Conservation (phyloP, 805 yeast species). For the Metschnikowia bowlesiae region DNA sequence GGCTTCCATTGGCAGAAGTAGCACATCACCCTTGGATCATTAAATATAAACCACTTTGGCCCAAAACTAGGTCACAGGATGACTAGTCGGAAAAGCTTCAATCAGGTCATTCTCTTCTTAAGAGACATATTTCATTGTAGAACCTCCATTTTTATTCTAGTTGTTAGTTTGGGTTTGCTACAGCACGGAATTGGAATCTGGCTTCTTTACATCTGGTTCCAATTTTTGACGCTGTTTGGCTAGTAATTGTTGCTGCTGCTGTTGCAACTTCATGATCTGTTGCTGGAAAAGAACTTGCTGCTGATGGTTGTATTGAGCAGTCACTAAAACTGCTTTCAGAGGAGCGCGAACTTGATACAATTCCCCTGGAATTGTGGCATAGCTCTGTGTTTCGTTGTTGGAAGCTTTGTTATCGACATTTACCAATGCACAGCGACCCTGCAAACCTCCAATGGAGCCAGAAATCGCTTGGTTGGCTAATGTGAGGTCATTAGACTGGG, state of each 20-base stretch:
- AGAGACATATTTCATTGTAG: not conserved
- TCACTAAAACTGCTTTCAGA: constrained; percentile 37
- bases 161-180: not conserved
- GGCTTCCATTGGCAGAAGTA: constrained; percentile 60
- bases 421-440: constrained; percentile 74
- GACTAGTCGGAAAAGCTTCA: not conserved
- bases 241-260: constrained; percentile 22
- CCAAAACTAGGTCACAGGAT: constrained; percentile 11
- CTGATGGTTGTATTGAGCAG: constrained; percentile 39
- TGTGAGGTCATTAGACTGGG: constrained; percentile 31
- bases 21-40: constrained; percentile 80
- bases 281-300: constrained; percentile 45
- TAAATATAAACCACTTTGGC: constrained; percentile 63
- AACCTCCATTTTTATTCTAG: not conserved
- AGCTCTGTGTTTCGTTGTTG: constrained; percentile 31
- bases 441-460: constrained; percentile 63
- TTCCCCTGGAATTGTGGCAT: constrained; percentile 61
- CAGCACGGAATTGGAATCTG: not conserved
- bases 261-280: constrained; percentile 35
- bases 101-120: not conserved
- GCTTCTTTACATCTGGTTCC: constrained; percentile 1
- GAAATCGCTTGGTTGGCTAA: constrained; percentile 45
- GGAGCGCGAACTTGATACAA: constrained; percentile 45
- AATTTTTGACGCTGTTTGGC: constrained; percentile 3
- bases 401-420: constrained; percentile 46